A percentile compares a stretch with the other conserved stretches of the same genome.
phyloP scores from a whole-genome alignment of 2,329 filamentous ascomycete genomes.

The Aspergillus quadricinctus region DNA sequence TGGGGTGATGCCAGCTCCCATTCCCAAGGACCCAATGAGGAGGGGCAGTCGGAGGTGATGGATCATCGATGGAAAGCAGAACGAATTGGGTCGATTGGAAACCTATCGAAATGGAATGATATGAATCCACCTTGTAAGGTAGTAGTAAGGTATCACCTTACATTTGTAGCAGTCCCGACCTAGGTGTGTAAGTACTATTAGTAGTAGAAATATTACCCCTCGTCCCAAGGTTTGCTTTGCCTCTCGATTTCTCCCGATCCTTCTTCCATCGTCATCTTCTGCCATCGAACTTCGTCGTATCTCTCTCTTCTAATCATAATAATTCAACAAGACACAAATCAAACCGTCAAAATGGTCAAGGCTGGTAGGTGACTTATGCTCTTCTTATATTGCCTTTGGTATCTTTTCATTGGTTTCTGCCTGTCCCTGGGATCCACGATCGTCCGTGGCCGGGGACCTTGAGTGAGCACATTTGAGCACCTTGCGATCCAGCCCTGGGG shows the following conservation, averaged over 20 bases:
- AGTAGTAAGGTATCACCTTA: no score
- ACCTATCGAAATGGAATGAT: slow-evolving; percentile 8
- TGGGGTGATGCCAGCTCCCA: background rate
- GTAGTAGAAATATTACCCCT: slow-evolving; percentile 1
- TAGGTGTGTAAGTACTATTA: no score
- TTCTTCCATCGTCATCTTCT: background rate
- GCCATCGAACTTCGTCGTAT: background rate
- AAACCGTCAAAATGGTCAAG: slow-evolving; percentile 91
- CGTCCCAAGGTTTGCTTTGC: slow-evolving; percentile 1
- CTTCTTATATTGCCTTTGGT: slow-evolving; percentile 13
- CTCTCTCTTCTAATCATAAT: slow-evolving; percentile 12
- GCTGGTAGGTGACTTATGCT: slow-evolving; percentile 64
- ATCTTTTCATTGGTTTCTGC: slow-evolving; percentile 13
- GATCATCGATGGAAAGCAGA: background rate
- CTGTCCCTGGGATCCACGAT: slow-evolving; percentile 21
- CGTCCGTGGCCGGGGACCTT: slow-evolving; percentile 30
- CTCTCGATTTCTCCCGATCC: background rate
- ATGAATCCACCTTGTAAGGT: no score
- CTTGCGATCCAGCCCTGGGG: slow-evolving; percentile 25
- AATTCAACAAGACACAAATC: slow-evolving; percentile 23
- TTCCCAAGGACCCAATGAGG: background rate
- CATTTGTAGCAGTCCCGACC: no score
- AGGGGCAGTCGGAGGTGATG: background rate
- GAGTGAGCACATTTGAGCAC: slow-evolving; percentile 43
- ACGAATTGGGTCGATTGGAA: slow-evolving; percentile 7